Percentiles rank a stretch among this genome's conserved stretches.
These are phyloP conservation scores for Umbelopsis sp. DNA, from an alignment of 371 early-diverging fungal species.

Conservation along the genomic window DNA sequence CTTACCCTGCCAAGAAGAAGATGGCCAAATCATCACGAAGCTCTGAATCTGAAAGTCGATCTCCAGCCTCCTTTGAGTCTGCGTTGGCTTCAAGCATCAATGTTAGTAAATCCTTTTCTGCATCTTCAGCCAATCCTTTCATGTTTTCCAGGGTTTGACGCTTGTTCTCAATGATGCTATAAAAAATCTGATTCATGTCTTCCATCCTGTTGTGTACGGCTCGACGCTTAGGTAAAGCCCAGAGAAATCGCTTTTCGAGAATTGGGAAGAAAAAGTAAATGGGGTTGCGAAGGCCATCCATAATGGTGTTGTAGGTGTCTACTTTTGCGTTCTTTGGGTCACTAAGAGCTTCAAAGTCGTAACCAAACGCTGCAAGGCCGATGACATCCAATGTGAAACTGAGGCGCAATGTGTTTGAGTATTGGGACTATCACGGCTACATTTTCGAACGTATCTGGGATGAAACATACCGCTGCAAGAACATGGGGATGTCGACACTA, in stretches of 20 bases:
- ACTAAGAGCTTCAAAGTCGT: slow-evolving; percentile 30
- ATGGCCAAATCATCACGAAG: slow-evolving; percentile 38
- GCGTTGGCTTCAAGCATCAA: slow-evolving; percentile 46
- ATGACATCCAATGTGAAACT: slow-evolving; percentile 43
- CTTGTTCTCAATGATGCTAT: slow-evolving; percentile 23
- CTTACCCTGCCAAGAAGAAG: slow-evolving; percentile 22
- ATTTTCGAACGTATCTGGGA: background rate
- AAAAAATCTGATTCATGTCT: slow-evolving; percentile 30
- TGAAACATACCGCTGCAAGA: slow-evolving; percentile 24
- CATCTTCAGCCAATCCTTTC: slow-evolving; percentile 22
- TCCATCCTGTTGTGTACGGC: slow-evolving; percentile 29
- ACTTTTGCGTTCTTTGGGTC: slow-evolving; percentile 30
- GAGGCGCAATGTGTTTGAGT: background rate
- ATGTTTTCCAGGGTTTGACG: slow-evolving; percentile 4
- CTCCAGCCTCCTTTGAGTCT: slow-evolving; percentile 30
- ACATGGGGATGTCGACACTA: slow-evolving; percentile 23
- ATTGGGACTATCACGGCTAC: background rate
- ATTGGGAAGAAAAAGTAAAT: slow-evolving; percentile 28
- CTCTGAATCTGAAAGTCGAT: slow-evolving; percentile 49
- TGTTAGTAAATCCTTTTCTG: slow-evolving; percentile 46
- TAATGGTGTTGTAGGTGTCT: slow-evolving; percentile 21
- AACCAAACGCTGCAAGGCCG: slow-evolving; percentile 40
- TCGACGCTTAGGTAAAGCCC: slow-evolving; percentile 34
- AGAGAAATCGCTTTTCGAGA: slow-evolving; percentile 23
- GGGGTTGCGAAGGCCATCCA: slow-evolving; percentile 21